Evolutionary conservation across 176 grass and related monocot genomes (phyloP), one percentile per base, ranked within the genome.

Genomic region (Oryza meridionalis): DNA sequence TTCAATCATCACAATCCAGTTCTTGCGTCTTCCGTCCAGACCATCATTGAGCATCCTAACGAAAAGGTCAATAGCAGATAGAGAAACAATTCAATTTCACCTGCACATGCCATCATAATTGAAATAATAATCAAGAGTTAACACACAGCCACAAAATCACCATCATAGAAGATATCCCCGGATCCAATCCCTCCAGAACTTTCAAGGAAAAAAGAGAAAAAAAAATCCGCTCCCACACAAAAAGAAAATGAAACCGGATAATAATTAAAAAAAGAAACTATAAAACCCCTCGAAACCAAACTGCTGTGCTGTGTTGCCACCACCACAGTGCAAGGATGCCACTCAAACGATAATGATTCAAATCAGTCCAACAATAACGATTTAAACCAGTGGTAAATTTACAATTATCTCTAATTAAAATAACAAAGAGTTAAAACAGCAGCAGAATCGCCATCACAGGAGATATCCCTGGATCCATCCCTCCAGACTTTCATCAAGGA

Each of bases 401-500:
- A n/a, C n/a, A n/a, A n/a, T n/a, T n/a, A n/a, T n/a, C n/a, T n/a
- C n/a, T n/a, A 7, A 73, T 16, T 5, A 1, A 22, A 10, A 8
- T 24, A 79, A 38, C 7, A 38, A 35, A 35, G 1, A 13, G 11
- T 21, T 8, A 16, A 29, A 24, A 49, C 0, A 47, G 26, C 31
- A 25, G 24, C 7, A 17, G 69, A 24, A 78, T 72, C 69, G 3
- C 6, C 15, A 5, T 71, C 42, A 15, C 26, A 70, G 0, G 29
- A 76, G 67, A 64, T 82, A 82, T 87, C 38, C 40, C 65, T 40
- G 66, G n/a, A 61, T 76, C 50, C 11, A 24, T 6, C 69, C 46
- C 19, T 63, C 49, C 35, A 49, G 42, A 65, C 14, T 13, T 16
- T 71, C 11, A 37, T 33, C 32, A 33, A 33, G 4, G 25, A 19